phyloP scores from a whole-genome alignment of 495 filamentous ascomycete species.

The Penicillium robsamsonii region DNA sequence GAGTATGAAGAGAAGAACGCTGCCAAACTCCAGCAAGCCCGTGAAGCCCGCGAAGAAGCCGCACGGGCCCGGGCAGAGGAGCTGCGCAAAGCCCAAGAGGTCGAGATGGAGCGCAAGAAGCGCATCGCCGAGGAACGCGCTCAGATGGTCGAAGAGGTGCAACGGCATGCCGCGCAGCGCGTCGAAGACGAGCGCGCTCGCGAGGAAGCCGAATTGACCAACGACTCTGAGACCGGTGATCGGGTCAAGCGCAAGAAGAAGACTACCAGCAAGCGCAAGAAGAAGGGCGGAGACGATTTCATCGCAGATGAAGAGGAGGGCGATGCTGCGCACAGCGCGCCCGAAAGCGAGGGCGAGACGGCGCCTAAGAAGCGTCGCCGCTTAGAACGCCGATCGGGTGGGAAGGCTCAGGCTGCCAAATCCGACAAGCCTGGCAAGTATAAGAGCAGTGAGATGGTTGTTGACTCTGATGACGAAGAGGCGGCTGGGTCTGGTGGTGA shows the following conservation, averaged over 20 bases:
- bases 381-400: conserved; percentile 53
- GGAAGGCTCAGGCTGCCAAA: conserved; percentile 46
- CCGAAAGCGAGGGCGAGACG: conserved; percentile 34
- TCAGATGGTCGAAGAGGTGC: conserved; percentile 71
- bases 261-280: conserved; percentile 58
- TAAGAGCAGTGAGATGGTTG: conserved; percentile 78
- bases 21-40: conserved; percentile 72
- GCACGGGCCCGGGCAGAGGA: conserved; percentile 70
- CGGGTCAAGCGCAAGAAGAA: conserved; percentile 70
- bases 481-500: conserved; percentile 26
- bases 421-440: conserved; percentile 51
- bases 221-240: conserved; percentile 74
- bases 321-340: conserved; percentile 21
- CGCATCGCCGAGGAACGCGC: conserved; percentile 81
- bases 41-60: conserved; percentile 73
- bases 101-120: conserved; percentile 65
- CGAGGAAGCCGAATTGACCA: conserved; percentile 69
- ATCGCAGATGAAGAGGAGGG: conserved; percentile 28
- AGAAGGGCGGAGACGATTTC: conserved; percentile 52
- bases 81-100: conserved; percentile 60
- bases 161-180: conserved; percentile 65
- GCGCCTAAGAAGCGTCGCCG: conserved; percentile 53
- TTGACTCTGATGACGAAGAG: conserved; percentile 64
- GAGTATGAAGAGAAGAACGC: conserved; percentile 95
- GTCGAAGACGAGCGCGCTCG: conserved; percentile 68